Base-by-base conservation (phyloP, 2,329 filamentous ascomycete genomes). In the Talaromyces piceae region DNA sequence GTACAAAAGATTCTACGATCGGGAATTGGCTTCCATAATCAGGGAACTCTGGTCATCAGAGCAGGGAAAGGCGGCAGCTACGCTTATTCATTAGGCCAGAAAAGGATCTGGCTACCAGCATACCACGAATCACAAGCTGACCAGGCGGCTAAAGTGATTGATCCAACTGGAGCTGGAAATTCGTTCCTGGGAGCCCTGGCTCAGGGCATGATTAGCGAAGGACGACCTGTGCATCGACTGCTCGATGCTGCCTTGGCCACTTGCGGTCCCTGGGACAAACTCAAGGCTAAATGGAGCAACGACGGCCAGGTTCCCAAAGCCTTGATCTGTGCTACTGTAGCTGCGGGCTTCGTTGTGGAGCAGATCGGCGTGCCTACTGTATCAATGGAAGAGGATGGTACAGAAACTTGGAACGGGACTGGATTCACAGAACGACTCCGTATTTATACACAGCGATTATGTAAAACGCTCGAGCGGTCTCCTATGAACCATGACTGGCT, bases 151-250 rank as follows among this genome's bases (percentile, higher is more conserved):
- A 54, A 60, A 47, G 88, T 96, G 1, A 73, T 93, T n/a, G 93
- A 97, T 67, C 91, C 91, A 0, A 97, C 93, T 0, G 93, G 93
- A 8, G 93, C 90, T 18, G 93, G 93, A 0, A 98, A 98, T 68
- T 84, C 87, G 0, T 97, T 96, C 61, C 74, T 96, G 7, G 81
- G 82, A 20, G 81, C 79, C 2, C 62, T 84, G 53, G 74, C 78
- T 5, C 73, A 83, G 20, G 79, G 76, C 1, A 65, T 83, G 56
- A 71, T 78, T 18, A 72, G 75, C 52, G 59, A 63, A 23, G 70
- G 61, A 8, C 62, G 65, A 47, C 54, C 52, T n/a, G 62, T 67
- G 7, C 59, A 62, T 48, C 52, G 60, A 9, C 48, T 63, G n/a
- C 60, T 70, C 43, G 58, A 60, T 5, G 61, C 63, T 28, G 56